Base-by-base conservation (phyloP, 129 eudicot genomes). In the sunflower (Helianthus annuus) region DNA sequence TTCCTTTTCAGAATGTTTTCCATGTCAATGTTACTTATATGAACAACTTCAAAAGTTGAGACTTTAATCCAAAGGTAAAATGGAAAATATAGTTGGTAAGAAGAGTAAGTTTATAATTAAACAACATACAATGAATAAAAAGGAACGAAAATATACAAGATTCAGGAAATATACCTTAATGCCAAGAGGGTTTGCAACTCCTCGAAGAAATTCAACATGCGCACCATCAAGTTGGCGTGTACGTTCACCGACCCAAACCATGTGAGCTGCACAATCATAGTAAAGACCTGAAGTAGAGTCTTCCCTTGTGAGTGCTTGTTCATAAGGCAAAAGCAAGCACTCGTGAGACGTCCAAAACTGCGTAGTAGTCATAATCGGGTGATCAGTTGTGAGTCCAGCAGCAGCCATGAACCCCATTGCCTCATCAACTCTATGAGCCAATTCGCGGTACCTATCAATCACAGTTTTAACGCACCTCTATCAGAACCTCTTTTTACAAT, bases 191-290 rank as follows among this genome's bases (percentile, higher is more conserved):
- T 91, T 91, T 27, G 92, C 78, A 68, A 91, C 82, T 15, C 97
- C 97, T 73, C 96, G 74, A 24, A 91, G 69, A 71, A 91, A 91
- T 74, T 91, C 97, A 69, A 91, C 92, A 76, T 91, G 97, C 15
- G 96, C 97, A 66, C 97, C 92, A 80, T 91, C 97, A 2, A 88
- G 85, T 78, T 88, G 97, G 61, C 96, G 79, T 1, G 97, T 91
- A 65, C 97, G 88, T 72, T 91, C 97, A 29, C 97, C 97, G 38
- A 91, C 97, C 97, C 97, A 91, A 68, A 91, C 69, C 97, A 91
- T 88, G 82, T 91, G 97, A 56, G 97, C 97, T 10, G 96, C 88
- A 39, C 97, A 91, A 76, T 88, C 97, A 72, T 88, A 91, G 52
- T 80, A 88, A 61, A 86, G 88, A 53, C 97, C 97, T 6, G 92